Conservation (phyloP, 495 filamentous ascomycete genomes). For the Neurospora sp. region DNA sequence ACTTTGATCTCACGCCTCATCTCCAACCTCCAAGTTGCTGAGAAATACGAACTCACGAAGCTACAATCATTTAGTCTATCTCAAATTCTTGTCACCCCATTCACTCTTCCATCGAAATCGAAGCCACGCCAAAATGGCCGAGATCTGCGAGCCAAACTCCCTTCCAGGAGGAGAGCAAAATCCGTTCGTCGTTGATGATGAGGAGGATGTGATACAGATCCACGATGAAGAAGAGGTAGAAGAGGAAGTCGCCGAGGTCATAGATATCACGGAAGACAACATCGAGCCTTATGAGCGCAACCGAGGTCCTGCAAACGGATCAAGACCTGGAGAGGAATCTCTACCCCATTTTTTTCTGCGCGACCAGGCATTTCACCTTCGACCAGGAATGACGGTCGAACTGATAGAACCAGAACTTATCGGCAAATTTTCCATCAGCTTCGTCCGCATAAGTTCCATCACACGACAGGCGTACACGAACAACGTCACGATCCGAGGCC, state of each 20-base stretch:
- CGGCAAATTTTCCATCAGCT: background rate
- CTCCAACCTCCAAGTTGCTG: background rate
- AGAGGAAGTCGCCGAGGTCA: background rate
- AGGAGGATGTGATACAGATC: background rate
- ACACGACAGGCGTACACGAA: background rate
- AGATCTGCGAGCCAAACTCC: background rate
- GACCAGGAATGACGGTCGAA: background rate
- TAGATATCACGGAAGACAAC: slow-evolving; percentile 3
- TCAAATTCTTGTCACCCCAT: too few species aligned
- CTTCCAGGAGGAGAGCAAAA: background rate
- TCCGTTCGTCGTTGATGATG: background rate
- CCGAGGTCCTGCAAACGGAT: background rate
- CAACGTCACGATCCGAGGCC: slow-evolving; percentile 2
- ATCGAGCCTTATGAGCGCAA: accelerated
- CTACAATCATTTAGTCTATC: background rate
- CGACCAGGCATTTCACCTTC: background rate
- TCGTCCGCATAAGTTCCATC: slow-evolving; percentile 8
- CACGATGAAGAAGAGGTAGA: background rate
- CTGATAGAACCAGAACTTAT: background rate
- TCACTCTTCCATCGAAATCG: too few species aligned
- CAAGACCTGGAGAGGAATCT: background rate
- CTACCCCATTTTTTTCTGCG: background rate
- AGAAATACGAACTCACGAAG: background rate
- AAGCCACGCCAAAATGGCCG: background rate
- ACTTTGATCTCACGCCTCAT: background rate